Base-by-base conservation (phyloP, 148 eudicot species). In the Agrostemma githago region DNA sequence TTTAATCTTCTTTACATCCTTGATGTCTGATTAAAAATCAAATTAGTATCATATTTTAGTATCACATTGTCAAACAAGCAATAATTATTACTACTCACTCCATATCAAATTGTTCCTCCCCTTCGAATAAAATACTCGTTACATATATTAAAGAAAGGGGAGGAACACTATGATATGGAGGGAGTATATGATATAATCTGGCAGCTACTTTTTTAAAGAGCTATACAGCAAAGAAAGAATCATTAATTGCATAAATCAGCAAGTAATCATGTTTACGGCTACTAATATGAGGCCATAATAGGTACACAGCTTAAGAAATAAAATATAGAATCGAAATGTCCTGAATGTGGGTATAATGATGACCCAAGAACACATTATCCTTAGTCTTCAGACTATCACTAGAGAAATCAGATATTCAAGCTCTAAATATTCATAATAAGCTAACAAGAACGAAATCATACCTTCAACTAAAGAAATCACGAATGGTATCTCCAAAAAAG, bases 1-100 rank as follows among this genome's bases (percentile, higher is more conserved):
- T 82, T 92, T 95, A 79, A 90, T 85, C 84, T 82, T 90, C 86
- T 77, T 91, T 71, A 86, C 89, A 41, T 95, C 96, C 81, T 92
- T 95, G 63, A 92, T 90, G 80, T 95, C 98, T 94, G 87, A 67
- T 72, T 21, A 72, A 37, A 26, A 65, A 73, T 14, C 8, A 51
- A 67, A 76, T 6, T 48, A 68, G 42, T 51, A 26, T 26, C 34
- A 26, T 26, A 26, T 26, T 26, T 26, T 26, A 26, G 34, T 26
- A 46, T 59, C 46, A 64, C 41, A 7, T 10, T 44, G 56, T 77
- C 64, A 73, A 68, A 58, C 53, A 74, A 14, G 42, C n/a, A 26
- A 19, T 42, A 2, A 17, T 26, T 26, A 26, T 26, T 26, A 26
- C 34, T 26, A 26, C 34, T 26, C 34, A 0, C 34, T 26, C 34